A percentile compares a stretch with the other conserved stretches of the same genome.
Evolutionary conservation across 2,329 filamentous ascomycete species (phyloP).

Genomic region (Neofusicoccum kwambonambiense): DNA sequence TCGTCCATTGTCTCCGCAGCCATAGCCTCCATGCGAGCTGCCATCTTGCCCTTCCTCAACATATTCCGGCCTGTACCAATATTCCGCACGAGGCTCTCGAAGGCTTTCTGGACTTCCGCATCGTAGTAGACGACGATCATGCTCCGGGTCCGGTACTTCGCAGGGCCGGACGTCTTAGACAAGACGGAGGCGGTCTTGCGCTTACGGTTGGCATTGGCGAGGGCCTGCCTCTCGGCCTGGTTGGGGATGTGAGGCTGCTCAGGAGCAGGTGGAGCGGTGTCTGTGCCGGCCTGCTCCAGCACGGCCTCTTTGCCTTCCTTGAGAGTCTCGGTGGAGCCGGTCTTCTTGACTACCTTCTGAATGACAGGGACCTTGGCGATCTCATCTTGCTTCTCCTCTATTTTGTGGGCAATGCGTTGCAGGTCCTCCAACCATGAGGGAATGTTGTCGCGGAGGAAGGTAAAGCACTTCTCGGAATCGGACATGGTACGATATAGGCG

Average conservation of each 20-base stretch:
- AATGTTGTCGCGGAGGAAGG: conserved; percentile 37
- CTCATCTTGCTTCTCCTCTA: conserved; percentile 35
- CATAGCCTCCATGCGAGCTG: conserved; percentile 63
- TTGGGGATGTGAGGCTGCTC: conserved; percentile 22
- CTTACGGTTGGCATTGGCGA: conserved; percentile 32
- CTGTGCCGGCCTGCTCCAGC: conserved; percentile 19
- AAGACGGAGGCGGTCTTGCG: conserved; percentile 44
- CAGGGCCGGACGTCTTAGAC: conserved; percentile 42
- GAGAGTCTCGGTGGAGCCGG: conserved; percentile 40
- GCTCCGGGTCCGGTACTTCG: conserved; percentile 66
- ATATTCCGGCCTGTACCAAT: conserved; percentile 78
- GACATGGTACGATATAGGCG: conserved; percentile 30
- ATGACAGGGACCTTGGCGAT: conserved; percentile 31
- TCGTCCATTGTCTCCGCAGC: conserved; percentile 31
- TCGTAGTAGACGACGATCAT: conserved; percentile 93
- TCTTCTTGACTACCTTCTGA: conserved; percentile 32
- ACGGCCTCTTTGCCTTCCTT: conserved; percentile 20
- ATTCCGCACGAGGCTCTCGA: conserved; percentile 79
- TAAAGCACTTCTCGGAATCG: conserved; percentile 38
- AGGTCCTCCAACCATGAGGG: conserved; percentile 38
- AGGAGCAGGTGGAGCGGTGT: conserved; percentile 23
- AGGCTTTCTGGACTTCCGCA: conserved; percentile 76
- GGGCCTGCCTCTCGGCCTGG: conserved; percentile 20
- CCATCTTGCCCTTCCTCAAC: conserved; percentile 85
- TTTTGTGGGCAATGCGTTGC: conserved; percentile 31